Base-by-base conservation (phyloP, 495 filamentous ascomycete genomes). In the Cryomyces minteri region DNA sequence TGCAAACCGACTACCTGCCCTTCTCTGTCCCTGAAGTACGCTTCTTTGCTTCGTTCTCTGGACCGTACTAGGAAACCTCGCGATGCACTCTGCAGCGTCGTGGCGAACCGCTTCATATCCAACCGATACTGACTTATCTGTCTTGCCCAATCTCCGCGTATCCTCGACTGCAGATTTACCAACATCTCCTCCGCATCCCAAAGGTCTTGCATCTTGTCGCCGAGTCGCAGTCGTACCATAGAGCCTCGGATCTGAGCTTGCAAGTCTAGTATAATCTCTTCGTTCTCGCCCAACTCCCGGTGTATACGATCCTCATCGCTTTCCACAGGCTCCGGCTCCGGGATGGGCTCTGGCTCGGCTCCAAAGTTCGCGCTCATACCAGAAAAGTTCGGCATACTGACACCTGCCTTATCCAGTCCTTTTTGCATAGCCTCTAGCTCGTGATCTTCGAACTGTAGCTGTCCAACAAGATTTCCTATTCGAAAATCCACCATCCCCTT, bases 381-480 rank as follows among this genome's bases (percentile, higher is more conserved):
- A 46, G 84, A 80, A 65, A 99, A 99, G 62, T 84, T 94, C 39
- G 92, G 92, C 85, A 99, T 93, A 53, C 76, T 93, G 39, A 88
- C 73, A 14, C 92, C 92, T 25, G 92, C 74, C 60, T 85, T 92
- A 62, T 99, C 92, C 28, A 99, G 75, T 12, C 88, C 92, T 59
- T 93, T 94, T 55, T 96, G 92, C 62, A 79, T 94, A 50, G 83
- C 83, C 62, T 99, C 92, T 31, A 99, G 74, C 59, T 99, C 92
- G 62, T 93, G 86, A 59, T 95, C 84, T 52, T 93, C 93, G 53
- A 99, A 99, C 58, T 96, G 84, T 11, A 99, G 71, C 58, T 96
- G 87, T 30, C 92, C 92, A 48, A 99, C 86, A 39, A 99, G 70
- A 55, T 99, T 99, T n/a, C 88, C 92, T 61, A 99, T 96, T 7